Percentiles rank a stretch among this genome's conserved stretches.
phyloP scores from a whole-genome alignment of 148 eudicot genomes.

The Amaranthus palmeri region DNA sequence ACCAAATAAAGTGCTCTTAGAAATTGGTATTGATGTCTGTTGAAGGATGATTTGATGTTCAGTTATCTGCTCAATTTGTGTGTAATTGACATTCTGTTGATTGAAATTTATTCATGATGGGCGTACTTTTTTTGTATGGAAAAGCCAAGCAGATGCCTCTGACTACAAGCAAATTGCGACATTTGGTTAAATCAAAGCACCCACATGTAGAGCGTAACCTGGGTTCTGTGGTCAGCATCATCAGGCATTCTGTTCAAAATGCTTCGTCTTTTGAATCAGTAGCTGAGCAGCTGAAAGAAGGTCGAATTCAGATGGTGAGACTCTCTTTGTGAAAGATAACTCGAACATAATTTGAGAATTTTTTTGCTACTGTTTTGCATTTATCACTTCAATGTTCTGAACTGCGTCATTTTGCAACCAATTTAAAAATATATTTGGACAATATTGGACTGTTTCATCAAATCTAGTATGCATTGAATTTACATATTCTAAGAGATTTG shows the following conservation, averaged over 20 bases:
- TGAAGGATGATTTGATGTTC: background rate
- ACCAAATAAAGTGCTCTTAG: constrained; percentile 81
- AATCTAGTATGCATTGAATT: background rate
- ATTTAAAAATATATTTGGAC: background rate
- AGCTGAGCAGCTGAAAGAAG: constrained; percentile 58
- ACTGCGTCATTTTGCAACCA: background rate
- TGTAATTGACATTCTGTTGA: background rate
- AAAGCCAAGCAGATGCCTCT: constrained; percentile 99
- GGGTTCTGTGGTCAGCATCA: constrained; percentile 64
- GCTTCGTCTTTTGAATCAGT: constrained; percentile 73
- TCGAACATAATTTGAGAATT: background rate
- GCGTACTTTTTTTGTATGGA: constrained; percentile 17
- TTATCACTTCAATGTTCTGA: background rate
- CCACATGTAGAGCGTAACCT: constrained; percentile 87
- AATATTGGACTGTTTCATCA: background rate
- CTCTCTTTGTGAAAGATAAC: constrained; percentile 7
- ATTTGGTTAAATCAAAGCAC: constrained; percentile 61
- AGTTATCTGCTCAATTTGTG: background rate
- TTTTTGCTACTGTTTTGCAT: constrained; percentile 1
- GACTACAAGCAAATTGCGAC: constrained; percentile 58
- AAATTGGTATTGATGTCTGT: constrained; percentile 54
- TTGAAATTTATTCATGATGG: background rate
- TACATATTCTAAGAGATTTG: too few relatives aligned
- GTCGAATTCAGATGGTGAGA: constrained; percentile 47
- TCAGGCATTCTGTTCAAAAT: constrained; percentile 70